Evolutionary conservation across 352 stramenopile species (phyloP).

Genomic region (Globisporangium megalacanthum): DNA sequence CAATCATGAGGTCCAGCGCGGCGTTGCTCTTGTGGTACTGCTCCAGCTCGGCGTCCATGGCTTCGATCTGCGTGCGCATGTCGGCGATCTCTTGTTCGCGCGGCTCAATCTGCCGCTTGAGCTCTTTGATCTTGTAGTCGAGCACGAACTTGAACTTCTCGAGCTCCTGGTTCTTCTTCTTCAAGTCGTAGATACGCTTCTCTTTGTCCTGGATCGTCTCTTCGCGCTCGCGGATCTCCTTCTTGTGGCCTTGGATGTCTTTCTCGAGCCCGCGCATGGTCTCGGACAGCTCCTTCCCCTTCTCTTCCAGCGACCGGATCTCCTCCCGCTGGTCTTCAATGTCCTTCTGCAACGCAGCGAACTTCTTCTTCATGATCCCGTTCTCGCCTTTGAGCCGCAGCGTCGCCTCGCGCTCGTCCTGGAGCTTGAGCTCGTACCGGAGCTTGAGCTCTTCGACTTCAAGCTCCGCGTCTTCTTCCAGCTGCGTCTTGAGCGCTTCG

Average conservation of each 20-base stretch:
- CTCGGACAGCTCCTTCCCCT: conserved; percentile 90
- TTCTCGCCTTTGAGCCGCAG: conserved; percentile 94
- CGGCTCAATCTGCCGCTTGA: conserved; percentile 95
- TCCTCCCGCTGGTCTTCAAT: conserved; percentile 95
- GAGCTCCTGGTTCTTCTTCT: conserved; percentile 97
- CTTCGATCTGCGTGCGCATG: conserved; percentile 95
- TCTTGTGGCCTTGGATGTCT: conserved; percentile 91
- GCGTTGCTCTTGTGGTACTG: conserved; percentile 95
- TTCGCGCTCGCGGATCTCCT: conserved; percentile 91
- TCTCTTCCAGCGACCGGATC: conserved; percentile 88
- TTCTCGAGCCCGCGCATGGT: conserved; percentile 91
- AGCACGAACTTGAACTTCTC: conserved; percentile 98
- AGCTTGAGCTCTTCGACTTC: conserved; percentile 92
- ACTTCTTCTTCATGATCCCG: conserved; percentile 97
- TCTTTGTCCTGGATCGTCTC: conserved; percentile 95
- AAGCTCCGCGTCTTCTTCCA: conserved; percentile 93
- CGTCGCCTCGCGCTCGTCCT: conserved; percentile 86
- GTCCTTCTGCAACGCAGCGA: conserved; percentile 89
- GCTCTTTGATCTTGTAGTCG: conserved; percentile 97
- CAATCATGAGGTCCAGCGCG: conserved; percentile 92
- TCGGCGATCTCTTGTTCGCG: conserved; percentile 92
- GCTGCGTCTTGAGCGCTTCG: conserved; percentile 85
- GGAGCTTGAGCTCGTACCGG: conserved; percentile 89
- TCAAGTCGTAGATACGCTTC: conserved; percentile 95
- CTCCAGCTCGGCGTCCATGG: conserved; percentile 94